Conservation (phyloP, 148 eudicot species). For the Dysphania ambrosioides region DNA sequence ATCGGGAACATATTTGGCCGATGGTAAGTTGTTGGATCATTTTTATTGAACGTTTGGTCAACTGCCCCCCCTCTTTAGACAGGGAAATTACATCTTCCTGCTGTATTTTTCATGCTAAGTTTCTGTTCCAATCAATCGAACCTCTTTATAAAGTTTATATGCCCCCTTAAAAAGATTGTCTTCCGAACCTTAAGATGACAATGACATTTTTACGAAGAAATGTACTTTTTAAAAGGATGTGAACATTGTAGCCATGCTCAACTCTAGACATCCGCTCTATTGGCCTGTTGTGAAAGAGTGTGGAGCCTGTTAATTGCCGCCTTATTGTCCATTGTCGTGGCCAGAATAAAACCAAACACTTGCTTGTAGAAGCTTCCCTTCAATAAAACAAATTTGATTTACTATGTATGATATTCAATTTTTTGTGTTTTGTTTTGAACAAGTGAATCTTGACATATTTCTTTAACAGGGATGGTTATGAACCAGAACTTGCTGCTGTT, state of each 20-base stretch:
- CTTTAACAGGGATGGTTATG: constrained; percentile 65
- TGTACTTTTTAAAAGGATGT: background rate
- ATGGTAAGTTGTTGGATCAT: constrained; percentile 55
- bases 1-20: constrained; percentile 97
- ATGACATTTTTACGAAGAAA: background rate
- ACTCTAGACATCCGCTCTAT: background rate
- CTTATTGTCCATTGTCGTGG: background rate
- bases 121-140: background rate
- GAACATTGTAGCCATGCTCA: background rate
- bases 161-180: no score
- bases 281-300: background rate
- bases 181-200: background rate
- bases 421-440: background rate
- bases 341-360: background rate
- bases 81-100: background rate
- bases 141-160: no score
- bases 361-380: background rate
- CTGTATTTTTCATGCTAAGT: background rate
- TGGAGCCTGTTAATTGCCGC: background rate
- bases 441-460: background rate
- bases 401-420: background rate
- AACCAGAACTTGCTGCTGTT: constrained; percentile 67
- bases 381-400: background rate
- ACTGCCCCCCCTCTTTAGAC: background rate
- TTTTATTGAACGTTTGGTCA: no score